Percentiles rank a stretch among this genome's conserved stretches.
These are phyloP conservation scores for Backusella morwellensis DNA, from an alignment of 192 early-diverging fungal genomes.

Conservation along the genomic window DNA sequence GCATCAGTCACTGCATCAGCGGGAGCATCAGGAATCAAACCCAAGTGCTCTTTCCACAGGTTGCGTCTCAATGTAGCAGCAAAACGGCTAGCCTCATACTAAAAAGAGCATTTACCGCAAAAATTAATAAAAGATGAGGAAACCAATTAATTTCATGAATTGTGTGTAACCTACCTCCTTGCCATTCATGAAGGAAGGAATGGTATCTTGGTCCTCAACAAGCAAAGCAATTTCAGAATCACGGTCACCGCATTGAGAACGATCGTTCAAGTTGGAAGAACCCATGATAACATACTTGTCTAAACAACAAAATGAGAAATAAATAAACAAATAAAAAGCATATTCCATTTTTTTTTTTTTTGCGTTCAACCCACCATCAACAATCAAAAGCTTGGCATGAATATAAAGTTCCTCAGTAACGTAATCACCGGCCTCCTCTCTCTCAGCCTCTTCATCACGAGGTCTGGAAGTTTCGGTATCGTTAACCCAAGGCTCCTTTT, in stretches of 20 bases:
- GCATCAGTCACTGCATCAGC: slow-evolving; percentile 31
- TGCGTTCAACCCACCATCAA: slow-evolving; percentile 65
- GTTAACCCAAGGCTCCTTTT: not conserved
- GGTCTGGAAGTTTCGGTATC: not conserved
- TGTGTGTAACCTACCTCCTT: slow-evolving; percentile 37
- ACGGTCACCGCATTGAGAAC: slow-evolving; percentile 80
- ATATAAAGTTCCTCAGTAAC: slow-evolving; percentile 87
- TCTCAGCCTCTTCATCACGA: slow-evolving; percentile 8
- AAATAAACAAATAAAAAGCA: not conserved
- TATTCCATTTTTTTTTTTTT: not conserved
- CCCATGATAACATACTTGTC: slow-evolving; percentile 68
- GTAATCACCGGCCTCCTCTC: slow-evolving; percentile 35
- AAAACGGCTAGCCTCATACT: slow-evolving; percentile 73
- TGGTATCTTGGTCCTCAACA: slow-evolving; percentile 66
- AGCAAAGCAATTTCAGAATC: slow-evolving; percentile 88
- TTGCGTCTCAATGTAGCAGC: slow-evolving; percentile 70
- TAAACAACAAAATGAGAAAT: not conserved
- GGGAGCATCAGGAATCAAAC: slow-evolving; percentile 55
- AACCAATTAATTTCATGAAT: slow-evolving; percentile 27
- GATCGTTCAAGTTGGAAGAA: slow-evolving; percentile 89
- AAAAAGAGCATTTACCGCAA: not conserved
- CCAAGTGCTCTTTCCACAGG: slow-evolving; percentile 84
- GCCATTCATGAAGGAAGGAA: slow-evolving; percentile 75
- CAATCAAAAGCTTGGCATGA: slow-evolving; percentile 86
- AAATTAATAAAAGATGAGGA: not conserved